Evolutionary conservation across 208 protist species (phyloP).

Genomic region (Leishmania lainsoni): DNA sequence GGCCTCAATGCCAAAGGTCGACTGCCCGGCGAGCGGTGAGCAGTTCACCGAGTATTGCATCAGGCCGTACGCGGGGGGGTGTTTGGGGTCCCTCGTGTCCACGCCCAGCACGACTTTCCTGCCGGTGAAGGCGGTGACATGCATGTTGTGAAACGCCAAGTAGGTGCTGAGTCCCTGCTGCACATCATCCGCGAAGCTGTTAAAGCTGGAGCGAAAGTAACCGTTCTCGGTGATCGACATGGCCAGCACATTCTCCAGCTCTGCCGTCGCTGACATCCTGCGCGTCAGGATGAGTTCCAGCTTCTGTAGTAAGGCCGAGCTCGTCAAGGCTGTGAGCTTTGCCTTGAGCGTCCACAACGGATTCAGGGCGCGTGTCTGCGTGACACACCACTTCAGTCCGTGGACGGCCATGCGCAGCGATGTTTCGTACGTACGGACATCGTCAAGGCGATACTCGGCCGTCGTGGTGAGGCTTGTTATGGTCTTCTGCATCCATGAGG

Average conservation of each 20-base stretch:
- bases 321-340: constrained; percentile 52
- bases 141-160: constrained; percentile 55
- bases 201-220: constrained; percentile 51
- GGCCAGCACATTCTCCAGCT: constrained; percentile 63
- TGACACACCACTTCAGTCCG: constrained; percentile 48
- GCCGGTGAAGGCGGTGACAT: constrained; percentile 38
- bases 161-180: constrained; percentile 44
- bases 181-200: constrained; percentile 24
- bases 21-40: constrained; percentile 49
- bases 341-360: constrained; percentile 60
- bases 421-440: constrained; percentile 40
- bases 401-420: constrained; percentile 43
- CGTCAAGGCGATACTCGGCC: constrained; percentile 41
- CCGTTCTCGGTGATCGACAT: constrained; percentile 65
- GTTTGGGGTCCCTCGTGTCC: constrained; percentile 32
- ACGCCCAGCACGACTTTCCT: constrained; percentile 41
- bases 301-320: constrained; percentile 46
- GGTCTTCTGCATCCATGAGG: constrained; percentile 25
- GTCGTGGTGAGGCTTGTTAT: constrained; percentile 36
- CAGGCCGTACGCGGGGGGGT: constrained; percentile 37
- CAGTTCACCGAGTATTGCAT: constrained; percentile 58
- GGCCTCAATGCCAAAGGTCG: constrained; percentile 59
- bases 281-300: constrained; percentile 63
- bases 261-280: constrained; percentile 52
- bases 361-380: constrained; percentile 46